A percentile compares a stretch with the other conserved stretches of the same genome.
These are phyloP conservation scores for Cercospora berteroae DNA, from an alignment of 2,329 filamentous ascomycete species.

Conservation along the genomic window DNA sequence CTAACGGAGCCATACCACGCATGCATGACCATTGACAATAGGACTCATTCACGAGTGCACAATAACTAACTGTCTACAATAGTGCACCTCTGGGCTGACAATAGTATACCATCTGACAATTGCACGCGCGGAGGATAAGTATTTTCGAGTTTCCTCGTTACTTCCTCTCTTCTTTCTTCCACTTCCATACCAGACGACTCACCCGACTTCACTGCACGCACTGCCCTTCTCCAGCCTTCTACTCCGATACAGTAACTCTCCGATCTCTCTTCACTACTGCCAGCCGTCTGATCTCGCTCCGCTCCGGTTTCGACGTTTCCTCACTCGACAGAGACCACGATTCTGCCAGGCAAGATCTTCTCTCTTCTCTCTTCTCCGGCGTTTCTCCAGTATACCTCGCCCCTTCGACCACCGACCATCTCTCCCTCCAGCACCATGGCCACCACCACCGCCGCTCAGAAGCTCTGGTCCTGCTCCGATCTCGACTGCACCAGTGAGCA, in stretches of 20 bases:
- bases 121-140: neutral
- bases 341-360: neutral
- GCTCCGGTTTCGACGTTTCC: neutral
- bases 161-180: conserved; percentile 6
- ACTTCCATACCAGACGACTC: conserved; percentile 1
- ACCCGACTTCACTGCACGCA: neutral
- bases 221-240: neutral
- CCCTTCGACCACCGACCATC: neutral
- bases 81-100: conserved; percentile 2
- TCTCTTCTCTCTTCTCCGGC: neutral
- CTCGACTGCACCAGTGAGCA: conserved; percentile 19
- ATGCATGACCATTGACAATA: conserved; percentile 16
- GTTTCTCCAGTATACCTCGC: neutral
- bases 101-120: conserved; percentile 19
- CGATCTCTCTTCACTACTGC: neutral
- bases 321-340: neutral
- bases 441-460: neutral
- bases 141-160: neutral
- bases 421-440: neutral
- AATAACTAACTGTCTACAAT: conserved; percentile 6
- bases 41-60: conserved; percentile 12
- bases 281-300: neutral
- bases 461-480: conserved; percentile 21
- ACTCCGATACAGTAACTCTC: neutral
- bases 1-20: neutral